phyloP scores from a whole-genome alignment of 148 eudicot species.

The Amaranthus cruentus region DNA sequence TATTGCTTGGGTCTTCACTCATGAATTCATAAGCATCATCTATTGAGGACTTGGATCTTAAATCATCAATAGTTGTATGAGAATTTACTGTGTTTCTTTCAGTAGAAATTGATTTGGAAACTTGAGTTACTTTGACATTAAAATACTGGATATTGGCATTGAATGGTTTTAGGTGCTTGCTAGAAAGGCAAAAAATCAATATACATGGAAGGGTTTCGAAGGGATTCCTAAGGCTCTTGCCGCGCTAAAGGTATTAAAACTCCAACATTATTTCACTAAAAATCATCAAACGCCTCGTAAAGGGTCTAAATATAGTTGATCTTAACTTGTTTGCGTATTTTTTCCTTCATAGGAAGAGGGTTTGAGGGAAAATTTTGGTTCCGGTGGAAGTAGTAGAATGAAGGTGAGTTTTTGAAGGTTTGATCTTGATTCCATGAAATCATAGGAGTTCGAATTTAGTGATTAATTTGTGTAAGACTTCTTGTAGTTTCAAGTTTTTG shows the following conservation, averaged over 20 bases:
- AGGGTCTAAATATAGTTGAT: neutral
- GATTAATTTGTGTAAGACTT: neutral
- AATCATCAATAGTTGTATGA: no score
- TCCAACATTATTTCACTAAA: neutral
- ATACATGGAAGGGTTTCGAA: constrained; percentile 84
- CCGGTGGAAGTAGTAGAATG: constrained; percentile 28
- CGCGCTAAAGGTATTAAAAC: constrained; percentile 49
- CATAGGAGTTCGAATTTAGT: neutral
- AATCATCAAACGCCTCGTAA: neutral
- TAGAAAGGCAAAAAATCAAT: constrained; percentile 75
- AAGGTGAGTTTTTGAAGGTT: constrained; percentile 36
- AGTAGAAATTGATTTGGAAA: no score
- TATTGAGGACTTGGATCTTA: no score
- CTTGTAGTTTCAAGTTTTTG: constrained; percentile 42
- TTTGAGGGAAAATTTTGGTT: constrained; percentile 48
- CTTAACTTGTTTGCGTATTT: neutral
- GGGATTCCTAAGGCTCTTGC: constrained; percentile 68
- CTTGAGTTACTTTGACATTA: neutral
- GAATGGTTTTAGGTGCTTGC: constrained; percentile 50
- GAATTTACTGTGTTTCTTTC: no score
- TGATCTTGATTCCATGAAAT: neutral
- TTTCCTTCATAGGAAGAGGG: constrained; percentile 55
- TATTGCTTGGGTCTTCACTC: no score
- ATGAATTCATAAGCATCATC: no score
- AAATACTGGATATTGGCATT: neutral